Conservation (phyloP, 2,329 filamentous ascomycete genomes). For the Ophiostoma ulmi region DNA sequence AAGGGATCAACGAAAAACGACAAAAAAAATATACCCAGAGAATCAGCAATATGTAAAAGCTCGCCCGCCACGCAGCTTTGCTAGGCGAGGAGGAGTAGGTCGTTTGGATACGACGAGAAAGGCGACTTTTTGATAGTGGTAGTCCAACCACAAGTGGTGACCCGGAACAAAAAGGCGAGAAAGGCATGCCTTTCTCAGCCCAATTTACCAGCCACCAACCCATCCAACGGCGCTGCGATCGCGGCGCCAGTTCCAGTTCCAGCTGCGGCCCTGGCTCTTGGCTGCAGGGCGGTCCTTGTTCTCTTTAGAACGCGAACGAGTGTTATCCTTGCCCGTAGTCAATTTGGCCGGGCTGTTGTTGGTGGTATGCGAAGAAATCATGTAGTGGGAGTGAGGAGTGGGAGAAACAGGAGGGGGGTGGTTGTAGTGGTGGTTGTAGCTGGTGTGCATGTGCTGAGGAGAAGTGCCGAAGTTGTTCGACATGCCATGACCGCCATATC, state of each 20-base stretch:
- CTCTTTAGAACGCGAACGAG: constrained; percentile 34
- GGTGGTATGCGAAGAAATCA: constrained; percentile 27
- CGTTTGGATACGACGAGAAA: constrained; percentile 8
- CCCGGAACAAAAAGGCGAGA: constrained; percentile 35
- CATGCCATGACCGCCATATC: background rate
- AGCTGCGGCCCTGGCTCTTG: constrained; percentile 53
- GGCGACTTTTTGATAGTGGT: constrained; percentile 29
- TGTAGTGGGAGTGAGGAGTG: constrained; percentile 30
- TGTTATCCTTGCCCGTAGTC: constrained; percentile 38
- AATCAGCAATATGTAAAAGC: constrained; percentile 26
- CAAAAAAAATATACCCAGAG: constrained; percentile 20
- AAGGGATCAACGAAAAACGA: constrained; percentile 16
- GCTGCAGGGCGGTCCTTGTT: constrained; percentile 52
- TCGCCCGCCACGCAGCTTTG: constrained; percentile 21
- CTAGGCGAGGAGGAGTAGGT: constrained; percentile 19
- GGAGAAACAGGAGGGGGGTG: constrained; percentile 25
- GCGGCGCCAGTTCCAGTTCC: constrained; percentile 57
- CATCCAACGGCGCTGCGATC: constrained; percentile 74
- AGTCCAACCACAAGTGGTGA: constrained; percentile 59
- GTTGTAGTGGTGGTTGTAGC: constrained; percentile 17
- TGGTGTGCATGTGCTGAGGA: constrained; percentile 24
- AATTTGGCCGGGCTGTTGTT: constrained; percentile 34
- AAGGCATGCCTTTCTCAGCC: constrained; percentile 22
- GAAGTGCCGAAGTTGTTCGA: background rate
- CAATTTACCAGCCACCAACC: constrained; percentile 86